Conservation (phyloP, 352 stramenopile species). For the Phytopythium chamaehyphon region DNA sequence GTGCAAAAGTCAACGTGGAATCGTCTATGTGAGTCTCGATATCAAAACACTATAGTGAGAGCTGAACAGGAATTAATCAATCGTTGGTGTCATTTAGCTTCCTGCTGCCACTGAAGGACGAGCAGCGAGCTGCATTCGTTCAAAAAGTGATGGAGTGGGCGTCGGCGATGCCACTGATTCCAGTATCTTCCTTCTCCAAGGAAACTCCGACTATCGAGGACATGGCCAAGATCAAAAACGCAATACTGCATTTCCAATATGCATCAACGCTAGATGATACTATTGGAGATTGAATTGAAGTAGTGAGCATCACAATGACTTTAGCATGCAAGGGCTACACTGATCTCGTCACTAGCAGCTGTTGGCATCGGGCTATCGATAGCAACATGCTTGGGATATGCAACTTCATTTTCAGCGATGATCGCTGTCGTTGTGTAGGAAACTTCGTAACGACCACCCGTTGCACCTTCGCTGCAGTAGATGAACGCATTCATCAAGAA, state of each 20-base stretch:
- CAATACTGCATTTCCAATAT: slow-evolving; percentile 56
- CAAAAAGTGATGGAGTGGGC: slow-evolving; percentile 66
- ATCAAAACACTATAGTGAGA: background rate
- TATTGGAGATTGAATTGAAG: background rate
- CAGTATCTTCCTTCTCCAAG: slow-evolving; percentile 27
- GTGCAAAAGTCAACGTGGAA: slow-evolving; percentile 57
- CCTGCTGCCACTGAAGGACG: slow-evolving; percentile 61
- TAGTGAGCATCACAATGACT: background rate
- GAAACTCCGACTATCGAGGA: slow-evolving; percentile 34
- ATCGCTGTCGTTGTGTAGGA: slow-evolving; percentile 48
- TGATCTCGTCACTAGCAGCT: background rate
- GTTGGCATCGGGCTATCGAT: background rate
- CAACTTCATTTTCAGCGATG: slow-evolving; percentile 7
- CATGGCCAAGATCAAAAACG: slow-evolving; percentile 46
- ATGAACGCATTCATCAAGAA: slow-evolving; percentile 83
- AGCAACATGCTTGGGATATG: background rate
- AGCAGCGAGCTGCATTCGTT: slow-evolving; percentile 65
- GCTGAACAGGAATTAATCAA: too few relatives aligned
- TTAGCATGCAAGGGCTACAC: background rate
- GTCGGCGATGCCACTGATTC: slow-evolving; percentile 21
- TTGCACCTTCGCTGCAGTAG: slow-evolving; percentile 71
- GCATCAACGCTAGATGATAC: background rate
- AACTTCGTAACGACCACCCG: slow-evolving; percentile 59
- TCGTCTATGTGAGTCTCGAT: slow-evolving; percentile 56
- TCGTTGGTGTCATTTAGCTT: too few relatives aligned